Evolutionary conservation across 345 rosid genomes (phyloP).

Genomic region (Euclidium syriacum): DNA sequence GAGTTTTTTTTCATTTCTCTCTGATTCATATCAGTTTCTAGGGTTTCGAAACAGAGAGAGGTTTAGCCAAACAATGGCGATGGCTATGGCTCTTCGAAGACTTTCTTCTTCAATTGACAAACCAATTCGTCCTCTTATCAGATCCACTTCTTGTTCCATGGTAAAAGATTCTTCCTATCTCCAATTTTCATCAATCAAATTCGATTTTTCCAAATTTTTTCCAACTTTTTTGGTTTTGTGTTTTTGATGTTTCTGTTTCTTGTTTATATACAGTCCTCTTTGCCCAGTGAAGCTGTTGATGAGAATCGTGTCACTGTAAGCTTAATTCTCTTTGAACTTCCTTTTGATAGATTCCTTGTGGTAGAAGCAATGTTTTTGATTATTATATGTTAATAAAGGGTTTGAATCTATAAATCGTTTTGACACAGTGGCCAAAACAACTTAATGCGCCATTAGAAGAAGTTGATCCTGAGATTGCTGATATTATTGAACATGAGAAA

Average conservation of each 20-base stretch:
- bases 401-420: too few relatives aligned
- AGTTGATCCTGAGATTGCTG: slow-evolving; percentile 92
- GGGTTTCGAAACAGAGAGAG: slow-evolving; percentile 9
- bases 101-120: slow-evolving; percentile 81
- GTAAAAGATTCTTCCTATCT: slow-evolving; percentile 24
- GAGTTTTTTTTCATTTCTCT: not conserved
- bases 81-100: slow-evolving; percentile 95
- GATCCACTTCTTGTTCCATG: slow-evolving; percentile 59
- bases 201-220: too few relatives aligned
- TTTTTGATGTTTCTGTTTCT: slow-evolving; percentile 2
- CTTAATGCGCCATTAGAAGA: slow-evolving; percentile 84
- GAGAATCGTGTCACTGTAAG: slow-evolving; percentile 80
- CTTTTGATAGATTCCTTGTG: slow-evolving; percentile 7
- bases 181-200: not conserved
- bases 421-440: slow-evolving; percentile 99
- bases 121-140: slow-evolving; percentile 76
- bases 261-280: slow-evolving; percentile 54
- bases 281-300: slow-evolving; percentile 88
- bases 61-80: slow-evolving; percentile 47
- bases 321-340: not conserved
- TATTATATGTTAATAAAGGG: too few relatives aligned
- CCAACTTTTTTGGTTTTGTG: not conserved
- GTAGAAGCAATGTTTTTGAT: slow-evolving; percentile 13
- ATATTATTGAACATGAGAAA: slow-evolving; percentile 93
- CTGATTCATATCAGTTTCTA: slow-evolving; percentile 13